A percentile compares a stretch with the other conserved stretches of the same genome.
phyloP scores from a whole-genome alignment of 1,139 yeast species.

The Lodderomyces metapsilosis region DNA sequence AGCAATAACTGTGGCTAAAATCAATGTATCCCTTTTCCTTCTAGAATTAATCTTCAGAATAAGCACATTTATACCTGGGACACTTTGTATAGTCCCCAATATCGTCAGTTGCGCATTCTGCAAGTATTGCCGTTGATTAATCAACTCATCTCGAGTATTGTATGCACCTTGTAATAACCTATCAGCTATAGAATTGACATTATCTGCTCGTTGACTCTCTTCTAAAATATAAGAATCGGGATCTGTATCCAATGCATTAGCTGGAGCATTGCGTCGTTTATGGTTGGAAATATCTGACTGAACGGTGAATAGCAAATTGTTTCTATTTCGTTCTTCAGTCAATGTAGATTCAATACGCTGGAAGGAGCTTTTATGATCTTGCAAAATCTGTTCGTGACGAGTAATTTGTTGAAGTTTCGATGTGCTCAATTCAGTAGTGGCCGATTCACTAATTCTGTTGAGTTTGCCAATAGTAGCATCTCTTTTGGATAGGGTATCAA shows the following conservation, averaged over 20 bases:
- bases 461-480: conserved; percentile 32
- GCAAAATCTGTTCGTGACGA: conserved; percentile 75
- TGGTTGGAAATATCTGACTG: conserved; percentile 72
- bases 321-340: conserved; percentile 71
- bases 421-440: conserved; percentile 57
- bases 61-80: conserved; percentile 82
- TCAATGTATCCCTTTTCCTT: conserved; percentile 81
- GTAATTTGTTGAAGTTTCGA: conserved; percentile 79
- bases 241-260: conserved; percentile 15
- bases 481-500: conserved; percentile 32
- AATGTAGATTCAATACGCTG: conserved; percentile 58
- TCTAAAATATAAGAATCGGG: conserved; percentile 68
- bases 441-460: conserved; percentile 49
- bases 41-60: conserved; percentile 82
- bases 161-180: conserved; percentile 77
- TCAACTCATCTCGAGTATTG: conserved; percentile 82
- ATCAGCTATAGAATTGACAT: conserved; percentile 76
- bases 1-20: conserved; percentile 74
- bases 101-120: conserved; percentile 65
- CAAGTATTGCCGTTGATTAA: conserved; percentile 66
- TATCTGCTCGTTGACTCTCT: conserved; percentile 73
- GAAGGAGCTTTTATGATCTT: conserved; percentile 68
- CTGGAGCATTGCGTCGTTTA: conserved; percentile 25
- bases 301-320: conserved; percentile 72
- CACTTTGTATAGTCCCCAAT: conserved; percentile 55